These are phyloP conservation scores for Lachnum nothofagi DNA, from an alignment of 2,329 filamentous ascomycete genomes.

Conservation along the genomic window DNA sequence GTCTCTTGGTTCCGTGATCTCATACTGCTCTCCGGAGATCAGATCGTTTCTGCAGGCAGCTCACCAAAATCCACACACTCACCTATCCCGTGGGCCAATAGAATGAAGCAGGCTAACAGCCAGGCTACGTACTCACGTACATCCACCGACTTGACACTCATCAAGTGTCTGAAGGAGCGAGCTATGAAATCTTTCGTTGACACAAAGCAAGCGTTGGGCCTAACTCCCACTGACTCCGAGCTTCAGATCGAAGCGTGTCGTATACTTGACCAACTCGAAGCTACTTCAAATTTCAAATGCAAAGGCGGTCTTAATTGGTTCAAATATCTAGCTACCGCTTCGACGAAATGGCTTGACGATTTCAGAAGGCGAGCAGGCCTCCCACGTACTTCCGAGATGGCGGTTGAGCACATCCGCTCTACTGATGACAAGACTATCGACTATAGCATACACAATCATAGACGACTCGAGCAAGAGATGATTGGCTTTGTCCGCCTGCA, in stretches of 20 bases:
- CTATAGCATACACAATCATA: constrained; percentile 55
- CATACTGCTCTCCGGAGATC: constrained; percentile 44
- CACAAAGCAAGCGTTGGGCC: constrained; percentile 39
- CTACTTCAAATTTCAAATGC: constrained; percentile 29
- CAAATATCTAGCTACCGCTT: constrained; percentile 46
- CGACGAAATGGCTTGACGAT: constrained; percentile 49
- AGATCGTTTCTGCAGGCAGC: neutral
- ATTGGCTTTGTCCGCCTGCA: constrained; percentile 47
- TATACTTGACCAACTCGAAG: constrained; percentile 53
- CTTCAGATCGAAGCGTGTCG: constrained; percentile 55
- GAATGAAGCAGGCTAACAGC: constrained; percentile 10
- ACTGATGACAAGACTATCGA: constrained; percentile 52
- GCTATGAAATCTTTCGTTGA: constrained; percentile 24
- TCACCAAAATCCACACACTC: neutral
- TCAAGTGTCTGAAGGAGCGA: constrained; percentile 24
- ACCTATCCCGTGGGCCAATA: constrained; percentile 12
- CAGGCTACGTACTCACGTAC: constrained; percentile 3
- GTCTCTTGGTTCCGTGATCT: constrained; percentile 56
- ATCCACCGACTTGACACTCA: constrained; percentile 9
- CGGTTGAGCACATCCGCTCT: constrained; percentile 44
- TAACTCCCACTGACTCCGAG: constrained; percentile 56
- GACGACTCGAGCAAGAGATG: constrained; percentile 48
- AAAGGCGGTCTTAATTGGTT: constrained; percentile 47
- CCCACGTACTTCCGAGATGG: constrained; percentile 52
- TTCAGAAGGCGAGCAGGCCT: constrained; percentile 55